phyloP scores from a whole-genome alignment of 768 basidiomycete species.

The Suillus subaureus region DNA sequence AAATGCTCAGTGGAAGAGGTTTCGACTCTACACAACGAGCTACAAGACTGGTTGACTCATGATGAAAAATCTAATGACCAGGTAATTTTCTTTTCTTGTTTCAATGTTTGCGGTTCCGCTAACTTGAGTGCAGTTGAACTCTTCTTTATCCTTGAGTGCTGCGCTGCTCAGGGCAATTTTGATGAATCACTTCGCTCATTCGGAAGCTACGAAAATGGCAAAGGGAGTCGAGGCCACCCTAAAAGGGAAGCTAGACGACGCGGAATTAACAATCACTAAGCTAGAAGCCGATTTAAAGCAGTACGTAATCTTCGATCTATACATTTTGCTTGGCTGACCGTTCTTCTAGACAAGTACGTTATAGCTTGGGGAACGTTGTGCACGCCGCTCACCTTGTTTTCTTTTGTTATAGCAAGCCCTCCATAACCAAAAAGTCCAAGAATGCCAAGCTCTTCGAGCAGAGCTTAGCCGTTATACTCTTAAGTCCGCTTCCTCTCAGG shows the following conservation, averaged over 20 bases:
- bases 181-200: constrained; percentile 80
- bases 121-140: constrained; percentile 42
- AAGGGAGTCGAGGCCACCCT: constrained; percentile 63
- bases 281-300: constrained; percentile 72
- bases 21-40: constrained; percentile 72
- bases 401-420: constrained; percentile 50
- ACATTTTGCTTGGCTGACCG: constrained; percentile 22
- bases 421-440: constrained; percentile 70
- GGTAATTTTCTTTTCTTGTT: constrained; percentile 40
- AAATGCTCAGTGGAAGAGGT: constrained; percentile 90
- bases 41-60: constrained; percentile 72
- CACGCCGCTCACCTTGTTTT: constrained; percentile 19
- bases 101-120: constrained; percentile 13
- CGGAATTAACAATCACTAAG: constrained; percentile 57
- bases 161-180: constrained; percentile 81
- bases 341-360: constrained; percentile 59
- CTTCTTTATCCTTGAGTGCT: constrained; percentile 74
- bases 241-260: constrained; percentile 67
- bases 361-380: constrained; percentile 14
- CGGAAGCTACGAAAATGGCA: constrained; percentile 70
- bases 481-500: constrained; percentile 26
- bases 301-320: constrained; percentile 45
- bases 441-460: constrained; percentile 65
- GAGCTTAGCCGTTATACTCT: constrained; percentile 59
- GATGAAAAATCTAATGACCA: constrained; percentile 64